Conservation (phyloP, 495 filamentous ascomycete genomes). For the Tuber calosporum region DNA sequence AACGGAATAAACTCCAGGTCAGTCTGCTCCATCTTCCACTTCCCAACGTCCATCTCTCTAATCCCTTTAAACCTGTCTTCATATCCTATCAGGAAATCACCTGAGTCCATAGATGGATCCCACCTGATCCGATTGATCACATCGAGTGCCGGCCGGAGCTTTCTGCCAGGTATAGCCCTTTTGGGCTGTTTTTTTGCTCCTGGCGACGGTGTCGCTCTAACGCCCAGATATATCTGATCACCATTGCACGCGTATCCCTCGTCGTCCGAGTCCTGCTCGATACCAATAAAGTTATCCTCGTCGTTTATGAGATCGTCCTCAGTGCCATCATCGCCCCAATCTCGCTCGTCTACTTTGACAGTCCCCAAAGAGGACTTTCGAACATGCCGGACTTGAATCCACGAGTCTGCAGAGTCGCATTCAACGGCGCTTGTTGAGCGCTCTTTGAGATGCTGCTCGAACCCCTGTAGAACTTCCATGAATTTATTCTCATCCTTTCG, state of each 20-base stretch:
- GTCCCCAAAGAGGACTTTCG: constrained; percentile 43
- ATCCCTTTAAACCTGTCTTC: constrained; percentile 64
- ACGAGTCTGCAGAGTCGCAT: constrained; percentile 48
- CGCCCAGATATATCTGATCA: constrained; percentile 39
- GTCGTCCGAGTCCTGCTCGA: constrained; percentile 36
- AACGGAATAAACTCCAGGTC: constrained; percentile 81
- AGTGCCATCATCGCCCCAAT: constrained; percentile 48
- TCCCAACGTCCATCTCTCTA: constrained; percentile 55
- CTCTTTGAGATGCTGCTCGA: constrained; percentile 46
- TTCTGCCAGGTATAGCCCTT: constrained; percentile 15
- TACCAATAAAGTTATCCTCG: constrained; percentile 4
- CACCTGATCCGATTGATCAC: constrained; percentile 67
- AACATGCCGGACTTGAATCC: constrained; percentile 47
- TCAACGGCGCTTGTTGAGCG: constrained; percentile 44
- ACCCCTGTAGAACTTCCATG: constrained; percentile 45
- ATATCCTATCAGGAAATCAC: constrained; percentile 67
- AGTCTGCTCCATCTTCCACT: constrained; percentile 68
- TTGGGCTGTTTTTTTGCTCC: constrained; percentile 9
- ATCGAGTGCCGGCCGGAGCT: constrained; percentile 50
- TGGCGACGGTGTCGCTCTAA: constrained; percentile 16
- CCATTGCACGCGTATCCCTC: constrained; percentile 41
- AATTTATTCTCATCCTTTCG: constrained; percentile 40
- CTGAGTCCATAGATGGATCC: constrained; percentile 56
- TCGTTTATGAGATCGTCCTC: constrained; percentile 43
- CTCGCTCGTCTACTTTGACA: constrained; percentile 46